phyloP scores from a whole-genome alignment of 2,329 filamentous ascomycete species.

The Pestalotiopsis sp. region DNA sequence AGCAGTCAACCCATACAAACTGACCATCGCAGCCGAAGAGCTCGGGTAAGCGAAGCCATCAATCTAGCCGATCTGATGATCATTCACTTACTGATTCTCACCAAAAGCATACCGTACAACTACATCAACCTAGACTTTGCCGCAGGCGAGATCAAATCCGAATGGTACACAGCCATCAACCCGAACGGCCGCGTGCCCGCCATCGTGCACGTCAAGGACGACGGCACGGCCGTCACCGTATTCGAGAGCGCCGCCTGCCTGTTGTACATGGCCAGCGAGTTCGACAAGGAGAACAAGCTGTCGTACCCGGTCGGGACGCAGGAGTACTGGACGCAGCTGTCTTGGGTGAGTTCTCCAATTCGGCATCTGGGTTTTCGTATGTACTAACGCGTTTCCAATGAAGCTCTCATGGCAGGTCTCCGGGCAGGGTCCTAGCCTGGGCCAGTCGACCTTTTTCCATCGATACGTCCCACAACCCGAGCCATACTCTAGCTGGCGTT shows the following conservation, averaged over 20 bases:
- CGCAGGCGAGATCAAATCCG: constrained; percentile 17
- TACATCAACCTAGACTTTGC: constrained; percentile 21
- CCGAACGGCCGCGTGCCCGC: constrained; percentile 26
- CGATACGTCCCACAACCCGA: constrained; percentile 22
- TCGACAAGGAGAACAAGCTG: constrained; percentile 26
- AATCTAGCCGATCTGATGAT: no score
- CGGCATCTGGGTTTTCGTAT: background rate
- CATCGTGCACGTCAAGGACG: constrained; percentile 26
- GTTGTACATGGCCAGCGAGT: constrained; percentile 25
- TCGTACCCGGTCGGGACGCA: constrained; percentile 22
- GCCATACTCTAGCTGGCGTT: constrained; percentile 22
- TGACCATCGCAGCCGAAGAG: constrained; percentile 25
- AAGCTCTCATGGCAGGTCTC: constrained; percentile 27
- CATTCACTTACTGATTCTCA: no score
- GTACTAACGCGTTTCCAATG: background rate
- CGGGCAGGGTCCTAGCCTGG: constrained; percentile 23
- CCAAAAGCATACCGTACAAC: constrained; percentile 21
- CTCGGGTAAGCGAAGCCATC: constrained; percentile 18
- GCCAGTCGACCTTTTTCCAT: constrained; percentile 23
- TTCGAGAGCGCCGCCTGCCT: constrained; percentile 29
- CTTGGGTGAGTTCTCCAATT: constrained; percentile 22
- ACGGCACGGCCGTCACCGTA: constrained; percentile 23
- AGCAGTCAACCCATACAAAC: constrained; percentile 24
- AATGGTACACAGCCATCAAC: constrained; percentile 27
- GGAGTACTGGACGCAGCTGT: constrained; percentile 26